A percentile compares a stretch with the other conserved stretches of the same genome.
These are phyloP conservation scores for Isochrysis galbana DNA, from an alignment of 78 protist genomes.

Conservation along the genomic window DNA sequence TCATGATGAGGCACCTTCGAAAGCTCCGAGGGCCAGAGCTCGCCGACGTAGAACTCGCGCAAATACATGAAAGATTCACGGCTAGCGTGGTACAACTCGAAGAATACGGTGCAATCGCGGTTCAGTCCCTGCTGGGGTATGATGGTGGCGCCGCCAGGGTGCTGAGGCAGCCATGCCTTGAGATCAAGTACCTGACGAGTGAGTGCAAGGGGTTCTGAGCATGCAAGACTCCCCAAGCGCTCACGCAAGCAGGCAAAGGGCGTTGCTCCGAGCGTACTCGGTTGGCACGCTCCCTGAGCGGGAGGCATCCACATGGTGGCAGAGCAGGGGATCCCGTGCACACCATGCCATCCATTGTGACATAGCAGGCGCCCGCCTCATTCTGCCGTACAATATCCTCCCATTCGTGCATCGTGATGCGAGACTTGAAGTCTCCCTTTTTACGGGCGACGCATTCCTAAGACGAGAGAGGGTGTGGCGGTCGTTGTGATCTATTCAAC, in stretches of 20 bases:
- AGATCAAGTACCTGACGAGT: no score
- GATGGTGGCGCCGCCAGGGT: slow-evolving; percentile 39
- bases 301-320: no score
- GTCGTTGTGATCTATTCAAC: no score
- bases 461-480: no score
- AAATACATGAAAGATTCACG: not conserved
- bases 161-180: slow-evolving; percentile 23
- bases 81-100: slow-evolving; percentile 11
- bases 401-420: not conserved
- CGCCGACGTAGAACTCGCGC: slow-evolving; percentile 25
- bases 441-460: not conserved
- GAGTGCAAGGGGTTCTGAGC: no score
- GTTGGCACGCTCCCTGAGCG: no score
- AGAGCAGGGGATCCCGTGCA: no score
- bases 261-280: no score
- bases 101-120: not conserved
- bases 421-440: not conserved
- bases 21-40: not conserved
- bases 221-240: no score
- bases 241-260: no score
- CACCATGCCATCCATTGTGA: slow-evolving; percentile 26
- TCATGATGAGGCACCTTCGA: not conserved
- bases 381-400: not conserved
- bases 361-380: slow-evolving; percentile 12
- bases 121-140: slow-evolving; percentile 3